Evolutionary conservation across 73 alveolate species (phyloP).

Genomic region (Symbiodinium natans): DNA sequence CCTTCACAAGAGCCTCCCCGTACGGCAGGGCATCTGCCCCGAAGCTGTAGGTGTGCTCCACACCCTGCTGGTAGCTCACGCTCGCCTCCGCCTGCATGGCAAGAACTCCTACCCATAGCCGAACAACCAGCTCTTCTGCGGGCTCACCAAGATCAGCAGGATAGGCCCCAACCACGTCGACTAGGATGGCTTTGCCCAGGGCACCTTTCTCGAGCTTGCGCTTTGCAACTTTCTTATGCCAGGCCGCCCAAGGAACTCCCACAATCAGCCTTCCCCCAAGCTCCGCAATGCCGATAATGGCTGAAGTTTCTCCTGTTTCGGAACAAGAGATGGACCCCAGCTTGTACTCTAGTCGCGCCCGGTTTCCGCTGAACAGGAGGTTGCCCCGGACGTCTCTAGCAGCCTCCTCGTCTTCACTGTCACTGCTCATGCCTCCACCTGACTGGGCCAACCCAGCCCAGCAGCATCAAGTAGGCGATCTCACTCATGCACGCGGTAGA

Average conservation of each 20-base stretch:
- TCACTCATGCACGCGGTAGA: slow-evolving; percentile 9
- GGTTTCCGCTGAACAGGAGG: neutral
- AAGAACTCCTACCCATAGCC: neutral
- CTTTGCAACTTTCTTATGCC: neutral
- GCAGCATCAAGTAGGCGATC: neutral
- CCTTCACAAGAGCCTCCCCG: neutral
- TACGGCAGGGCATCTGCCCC: neutral
- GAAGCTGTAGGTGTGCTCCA: neutral
- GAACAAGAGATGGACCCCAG: neutral
- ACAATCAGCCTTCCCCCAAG: neutral
- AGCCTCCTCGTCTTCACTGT: neutral
- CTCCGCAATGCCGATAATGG: neutral
- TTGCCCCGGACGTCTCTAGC: neutral
- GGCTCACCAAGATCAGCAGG: neutral
- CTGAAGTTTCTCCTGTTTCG: neutral
- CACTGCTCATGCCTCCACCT: neutral
- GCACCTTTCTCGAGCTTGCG: neutral
- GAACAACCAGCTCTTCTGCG: neutral
- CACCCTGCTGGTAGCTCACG: neutral
- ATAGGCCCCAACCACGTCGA: neutral
- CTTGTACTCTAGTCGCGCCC: neutral
- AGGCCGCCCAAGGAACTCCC: neutral
- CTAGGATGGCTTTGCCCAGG: neutral
- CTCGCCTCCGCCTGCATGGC: neutral
- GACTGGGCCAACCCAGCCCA: neutral